Evolutionary conservation across 73 alveolate genomes (phyloP).

Genomic region (Paramecium pentaurelia): DNA sequence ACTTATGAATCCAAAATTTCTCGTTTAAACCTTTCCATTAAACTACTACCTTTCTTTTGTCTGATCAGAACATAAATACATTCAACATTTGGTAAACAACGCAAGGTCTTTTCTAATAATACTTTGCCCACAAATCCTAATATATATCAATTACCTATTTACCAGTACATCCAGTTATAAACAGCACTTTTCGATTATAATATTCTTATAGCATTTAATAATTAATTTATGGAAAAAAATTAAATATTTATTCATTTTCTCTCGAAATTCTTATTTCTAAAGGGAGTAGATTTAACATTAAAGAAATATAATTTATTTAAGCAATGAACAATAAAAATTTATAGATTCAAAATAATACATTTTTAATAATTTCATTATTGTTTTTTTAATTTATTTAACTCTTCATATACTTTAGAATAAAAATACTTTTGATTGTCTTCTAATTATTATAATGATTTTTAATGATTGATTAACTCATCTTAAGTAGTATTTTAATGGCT

Average conservation of each 20-base stretch:
- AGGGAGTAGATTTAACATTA: no score
- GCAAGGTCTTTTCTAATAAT: constrained; percentile 70
- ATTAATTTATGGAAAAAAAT: neutral
- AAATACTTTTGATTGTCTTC: neutral
- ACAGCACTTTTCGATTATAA: constrained; percentile 59
- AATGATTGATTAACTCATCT: neutral
- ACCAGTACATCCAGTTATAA: constrained; percentile 76
- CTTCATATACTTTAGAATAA: constrained; percentile 33
- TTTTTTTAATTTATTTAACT: neutral
- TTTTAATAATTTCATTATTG: neutral
- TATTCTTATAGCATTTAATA: neutral
- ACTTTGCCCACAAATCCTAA: constrained; percentile 86
- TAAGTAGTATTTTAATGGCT: neutral
- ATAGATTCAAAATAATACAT: neutral
- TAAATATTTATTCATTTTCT: neutral
- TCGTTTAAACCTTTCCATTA: constrained; percentile 72
- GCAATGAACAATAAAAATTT: no score
- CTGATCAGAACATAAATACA: constrained; percentile 70
- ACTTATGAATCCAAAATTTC: constrained; percentile 75
- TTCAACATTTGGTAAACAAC: constrained; percentile 69
- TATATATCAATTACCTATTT: neutral
- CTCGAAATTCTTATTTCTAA: neutral
- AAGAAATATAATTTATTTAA: no score
- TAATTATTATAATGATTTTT: neutral
- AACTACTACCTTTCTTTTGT: constrained; percentile 64